phyloP scores from a whole-genome alignment of 768 basidiomycete species.

The Leccinum fibrillosum region DNA sequence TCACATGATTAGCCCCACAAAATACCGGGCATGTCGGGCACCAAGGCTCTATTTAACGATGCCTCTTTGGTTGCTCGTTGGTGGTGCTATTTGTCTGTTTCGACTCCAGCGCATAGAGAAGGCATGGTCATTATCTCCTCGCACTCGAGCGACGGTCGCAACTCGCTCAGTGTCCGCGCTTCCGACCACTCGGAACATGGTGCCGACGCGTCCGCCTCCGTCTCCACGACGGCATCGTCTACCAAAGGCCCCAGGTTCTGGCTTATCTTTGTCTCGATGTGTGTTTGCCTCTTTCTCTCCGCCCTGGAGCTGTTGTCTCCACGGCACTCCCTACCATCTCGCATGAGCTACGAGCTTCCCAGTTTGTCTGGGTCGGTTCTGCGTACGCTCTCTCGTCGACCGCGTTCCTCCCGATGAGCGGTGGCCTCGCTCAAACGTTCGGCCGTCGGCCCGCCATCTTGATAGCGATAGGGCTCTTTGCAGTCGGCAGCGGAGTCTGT shows the following conservation, averaged over 20 bases:
- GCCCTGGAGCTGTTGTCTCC: constrained; percentile 26
- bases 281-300: constrained; percentile 24
- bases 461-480: constrained; percentile 24
- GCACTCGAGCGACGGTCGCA: neutral
- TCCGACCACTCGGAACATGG: neutral
- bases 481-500: constrained; percentile 35
- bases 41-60: neutral
- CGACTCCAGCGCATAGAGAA: neutral
- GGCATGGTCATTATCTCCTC: neutral
- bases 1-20: neutral
- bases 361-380: constrained; percentile 37
- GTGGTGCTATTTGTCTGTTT: neutral
- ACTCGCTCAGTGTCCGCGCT: neutral
- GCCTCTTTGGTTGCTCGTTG: neutral
- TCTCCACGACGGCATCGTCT: neutral
- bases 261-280: constrained; percentile 28
- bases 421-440: constrained; percentile 30
- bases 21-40: neutral
- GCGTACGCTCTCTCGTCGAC: constrained; percentile 37
- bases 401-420: constrained; percentile 36
- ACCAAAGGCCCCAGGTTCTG: constrained; percentile 22
- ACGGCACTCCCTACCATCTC: constrained; percentile 36
- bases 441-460: constrained; percentile 30
- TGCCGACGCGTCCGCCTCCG: neutral
- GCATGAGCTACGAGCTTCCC: constrained; percentile 21